Conservation (phyloP, 108 stramenopile species). For the Hondaea fermentalgiana region DNA sequence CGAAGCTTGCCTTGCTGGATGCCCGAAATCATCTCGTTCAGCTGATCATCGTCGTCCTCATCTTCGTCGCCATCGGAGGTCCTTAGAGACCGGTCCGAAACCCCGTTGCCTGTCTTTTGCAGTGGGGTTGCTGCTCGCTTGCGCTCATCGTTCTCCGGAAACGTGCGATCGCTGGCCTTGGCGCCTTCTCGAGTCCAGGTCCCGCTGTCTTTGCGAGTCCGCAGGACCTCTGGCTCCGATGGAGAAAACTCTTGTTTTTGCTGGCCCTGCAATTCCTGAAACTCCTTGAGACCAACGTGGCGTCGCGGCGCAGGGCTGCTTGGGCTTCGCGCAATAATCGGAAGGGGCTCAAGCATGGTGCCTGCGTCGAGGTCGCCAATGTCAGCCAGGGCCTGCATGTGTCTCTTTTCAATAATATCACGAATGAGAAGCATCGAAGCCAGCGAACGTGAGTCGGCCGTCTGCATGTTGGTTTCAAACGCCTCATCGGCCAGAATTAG, state of each 20-base stretch:
- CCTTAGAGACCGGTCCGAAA: too few relatives aligned
- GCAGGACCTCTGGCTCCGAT: neutral
- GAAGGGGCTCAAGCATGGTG: neutral
- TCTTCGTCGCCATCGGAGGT: neutral
- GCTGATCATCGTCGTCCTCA: neutral
- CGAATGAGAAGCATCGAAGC: constrained; percentile 20
- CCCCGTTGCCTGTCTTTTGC: too few relatives aligned
- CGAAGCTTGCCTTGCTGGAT: neutral
- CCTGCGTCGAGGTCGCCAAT: neutral
- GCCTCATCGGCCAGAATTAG: constrained; percentile 43
- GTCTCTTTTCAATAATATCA: neutral
- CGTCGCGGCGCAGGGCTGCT: neutral
- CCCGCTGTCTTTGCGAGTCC: too few relatives aligned
- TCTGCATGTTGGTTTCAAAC: constrained; percentile 27
- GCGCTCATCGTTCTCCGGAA: neutral
- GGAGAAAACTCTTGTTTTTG: neutral
- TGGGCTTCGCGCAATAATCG: neutral
- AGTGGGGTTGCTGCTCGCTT: neutral
- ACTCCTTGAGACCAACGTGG: neutral
- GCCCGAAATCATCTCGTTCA: neutral
- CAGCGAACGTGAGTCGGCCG: constrained; percentile 15
- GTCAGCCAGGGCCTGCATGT: neutral
- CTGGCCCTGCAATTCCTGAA: neutral
- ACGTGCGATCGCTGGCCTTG: too few relatives aligned
- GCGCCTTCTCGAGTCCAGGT: too few relatives aligned